phyloP scores from a whole-genome alignment of 192 early-diverging fungal species.

The Linnemannia exigua region DNA sequence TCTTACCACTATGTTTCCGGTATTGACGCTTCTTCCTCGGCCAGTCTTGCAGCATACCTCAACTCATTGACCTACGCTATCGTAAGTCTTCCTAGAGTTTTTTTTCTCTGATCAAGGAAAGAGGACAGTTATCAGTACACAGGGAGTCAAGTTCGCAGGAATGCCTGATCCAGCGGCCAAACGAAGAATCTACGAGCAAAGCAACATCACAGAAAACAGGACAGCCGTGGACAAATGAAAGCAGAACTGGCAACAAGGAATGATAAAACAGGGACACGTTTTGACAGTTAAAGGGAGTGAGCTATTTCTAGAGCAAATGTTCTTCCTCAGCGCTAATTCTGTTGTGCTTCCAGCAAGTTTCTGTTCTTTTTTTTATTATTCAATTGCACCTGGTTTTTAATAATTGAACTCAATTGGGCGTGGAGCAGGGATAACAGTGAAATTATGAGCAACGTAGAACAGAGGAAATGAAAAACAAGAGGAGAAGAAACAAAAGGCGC shows the following conservation, averaged over 20 bases:
- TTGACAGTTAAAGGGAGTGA: background rate
- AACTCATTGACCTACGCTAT: conserved; percentile 95
- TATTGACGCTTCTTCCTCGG: conserved; percentile 92
- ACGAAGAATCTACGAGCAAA: background rate
- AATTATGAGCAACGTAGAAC: background rate
- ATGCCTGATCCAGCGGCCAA: background rate
- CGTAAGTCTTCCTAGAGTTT: conserved; percentile 58
- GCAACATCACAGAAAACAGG: background rate
- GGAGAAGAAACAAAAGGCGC: background rate
- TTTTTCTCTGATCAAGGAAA: background rate
- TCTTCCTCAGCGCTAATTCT: no score
- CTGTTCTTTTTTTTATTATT: conserved; percentile 1
- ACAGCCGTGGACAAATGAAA: background rate
- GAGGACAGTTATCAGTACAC: background rate
- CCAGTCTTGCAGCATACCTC: conserved; percentile 96
- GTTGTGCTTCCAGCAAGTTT: background rate
- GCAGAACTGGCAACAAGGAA: background rate
- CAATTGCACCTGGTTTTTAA: background rate
- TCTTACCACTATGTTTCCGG: conserved; percentile 86
- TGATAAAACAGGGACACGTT: background rate
- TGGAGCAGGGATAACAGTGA: background rate
- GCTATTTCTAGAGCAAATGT: conserved; percentile 1
- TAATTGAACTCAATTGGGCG: conserved; percentile 12
- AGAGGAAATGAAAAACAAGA: background rate
- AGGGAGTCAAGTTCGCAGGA: background rate